Evolutionary conservation across 352 stramenopile species (phyloP), one percentile per base, ranked within the genome.

Genomic region (Globisporangium solare): DNA sequence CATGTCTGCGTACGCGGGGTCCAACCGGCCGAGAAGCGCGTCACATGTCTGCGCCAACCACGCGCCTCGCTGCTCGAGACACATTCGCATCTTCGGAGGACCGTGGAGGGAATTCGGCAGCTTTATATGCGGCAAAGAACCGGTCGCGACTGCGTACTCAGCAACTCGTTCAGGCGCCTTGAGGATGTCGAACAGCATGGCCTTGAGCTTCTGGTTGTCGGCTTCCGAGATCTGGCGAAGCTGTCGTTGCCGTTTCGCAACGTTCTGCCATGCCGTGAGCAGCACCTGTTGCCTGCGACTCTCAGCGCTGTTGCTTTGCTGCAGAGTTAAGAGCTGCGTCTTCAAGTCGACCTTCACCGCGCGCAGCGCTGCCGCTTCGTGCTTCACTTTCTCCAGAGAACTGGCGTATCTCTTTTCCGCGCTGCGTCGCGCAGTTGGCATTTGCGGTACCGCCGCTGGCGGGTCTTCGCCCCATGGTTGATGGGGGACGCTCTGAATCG

Each of bases 191-290:
- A 42, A 31, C 27, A 61, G 41, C 47, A 62, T 52, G 49, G 48
- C 41, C 18, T 51, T 48, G n/a, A 62, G 56, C 56, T 56, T 31
- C 32, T 17, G 21, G 56, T 62, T 62, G 10, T 56, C 56, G 1
- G 14, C 27, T 5, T 42, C 8, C 2, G 56, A 40, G 27, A 52
- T 47, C 47, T 56, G 20, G 7, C 56, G 56, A 27, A 56, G 42
- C 10, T 15, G 40, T 8, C 47, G 11, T 37, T 62, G 56, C 6
- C 55, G 47, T 39, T 56, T 27, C 1, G 47, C 48, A 18, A 35
- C 7, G 5, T 10, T 1, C 27, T 35, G 27, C 27, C 27, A 35
- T 51, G 24, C 20, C 15, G 32, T 47, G 35, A 45, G 37, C 56
- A 62, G 10, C 11, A 27, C 41, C 45, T 39, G 31, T 35, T 37